phyloP scores from a whole-genome alignment of 768 basidiomycete genomes.

The Cantharellus cinnabarinus region DNA sequence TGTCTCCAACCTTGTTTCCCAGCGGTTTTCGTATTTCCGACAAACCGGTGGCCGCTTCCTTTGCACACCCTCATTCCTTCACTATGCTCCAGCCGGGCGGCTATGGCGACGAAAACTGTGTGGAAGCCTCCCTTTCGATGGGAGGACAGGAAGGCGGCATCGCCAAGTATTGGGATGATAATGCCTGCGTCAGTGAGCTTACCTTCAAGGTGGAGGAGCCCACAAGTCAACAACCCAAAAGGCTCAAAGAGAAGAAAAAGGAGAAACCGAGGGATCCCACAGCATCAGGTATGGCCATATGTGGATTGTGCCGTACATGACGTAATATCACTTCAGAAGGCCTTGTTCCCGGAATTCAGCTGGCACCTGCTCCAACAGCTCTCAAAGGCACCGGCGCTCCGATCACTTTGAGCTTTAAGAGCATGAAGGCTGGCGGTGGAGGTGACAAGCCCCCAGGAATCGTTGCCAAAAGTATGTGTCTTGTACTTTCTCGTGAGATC shows the following conservation, averaged over 20 bases:
- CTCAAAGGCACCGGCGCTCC: conserved; percentile 2
- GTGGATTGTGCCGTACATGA: no score
- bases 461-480: background rate
- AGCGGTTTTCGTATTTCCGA: conserved; percentile 87
- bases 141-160: conserved; percentile 55
- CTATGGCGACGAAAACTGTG: conserved; percentile 55
- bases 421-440: background rate
- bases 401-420: conserved; percentile 6
- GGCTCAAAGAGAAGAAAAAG: conserved; percentile 8
- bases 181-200: conserved; percentile 48
- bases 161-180: conserved; percentile 88
- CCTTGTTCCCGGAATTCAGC: background rate
- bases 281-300: no score
- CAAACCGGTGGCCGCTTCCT: conserved; percentile 75
- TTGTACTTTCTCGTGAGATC: no score
- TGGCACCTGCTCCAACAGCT: conserved; percentile 2
- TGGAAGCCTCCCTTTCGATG: conserved; percentile 42
- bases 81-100: conserved; percentile 58
- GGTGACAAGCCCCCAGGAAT: background rate
- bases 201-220: conserved; percentile 62
- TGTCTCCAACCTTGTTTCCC: conserved; percentile 74
- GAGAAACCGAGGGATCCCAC: background rate
- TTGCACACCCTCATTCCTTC: conserved; percentile 82
- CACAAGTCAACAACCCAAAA: conserved; percentile 14
- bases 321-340: no score